Percentiles rank a stretch among this genome's conserved stretches.
These are phyloP conservation scores for Gaultheria prostrata DNA, from an alignment of 148 eudicot genomes.

Conservation along the genomic window DNA sequence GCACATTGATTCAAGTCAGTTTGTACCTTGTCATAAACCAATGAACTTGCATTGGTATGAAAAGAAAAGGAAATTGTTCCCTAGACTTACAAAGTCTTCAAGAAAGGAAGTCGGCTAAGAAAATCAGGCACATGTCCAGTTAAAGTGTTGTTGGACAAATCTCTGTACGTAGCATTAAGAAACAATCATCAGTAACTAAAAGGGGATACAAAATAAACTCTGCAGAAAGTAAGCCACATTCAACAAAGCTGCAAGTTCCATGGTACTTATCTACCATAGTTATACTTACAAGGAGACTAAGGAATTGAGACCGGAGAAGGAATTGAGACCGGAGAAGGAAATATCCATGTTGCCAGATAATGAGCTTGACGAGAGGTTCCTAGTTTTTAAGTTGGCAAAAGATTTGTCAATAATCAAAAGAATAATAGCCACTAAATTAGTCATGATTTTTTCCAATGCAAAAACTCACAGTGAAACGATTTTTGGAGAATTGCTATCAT, in stretches of 20 bases:
- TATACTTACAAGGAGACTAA: neutral
- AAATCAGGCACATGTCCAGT: neutral
- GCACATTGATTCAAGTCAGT: neutral
- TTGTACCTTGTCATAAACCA: neutral
- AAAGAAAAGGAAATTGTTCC: neutral
- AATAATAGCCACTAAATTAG: neutral
- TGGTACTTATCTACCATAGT: neutral
- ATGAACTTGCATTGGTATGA: neutral
- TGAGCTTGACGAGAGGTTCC: neutral
- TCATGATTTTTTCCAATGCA: neutral
- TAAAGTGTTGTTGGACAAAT: neutral
- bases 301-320: neutral
- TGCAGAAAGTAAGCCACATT: neutral
- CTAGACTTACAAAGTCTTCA: neutral
- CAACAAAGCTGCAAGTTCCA: neutral
- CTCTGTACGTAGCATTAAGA: neutral
- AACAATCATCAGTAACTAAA: neutral
- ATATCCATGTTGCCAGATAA: neutral
- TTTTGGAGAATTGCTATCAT: neutral
- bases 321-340: neutral
- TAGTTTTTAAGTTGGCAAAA: neutral
- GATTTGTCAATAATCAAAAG: neutral
- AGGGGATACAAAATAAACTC: neutral
- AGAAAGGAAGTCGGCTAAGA: neutral
- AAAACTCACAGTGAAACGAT: neutral